Base-by-base conservation (phyloP, 805 yeast species). In the Schizosaccharomyces pombe region DNA sequence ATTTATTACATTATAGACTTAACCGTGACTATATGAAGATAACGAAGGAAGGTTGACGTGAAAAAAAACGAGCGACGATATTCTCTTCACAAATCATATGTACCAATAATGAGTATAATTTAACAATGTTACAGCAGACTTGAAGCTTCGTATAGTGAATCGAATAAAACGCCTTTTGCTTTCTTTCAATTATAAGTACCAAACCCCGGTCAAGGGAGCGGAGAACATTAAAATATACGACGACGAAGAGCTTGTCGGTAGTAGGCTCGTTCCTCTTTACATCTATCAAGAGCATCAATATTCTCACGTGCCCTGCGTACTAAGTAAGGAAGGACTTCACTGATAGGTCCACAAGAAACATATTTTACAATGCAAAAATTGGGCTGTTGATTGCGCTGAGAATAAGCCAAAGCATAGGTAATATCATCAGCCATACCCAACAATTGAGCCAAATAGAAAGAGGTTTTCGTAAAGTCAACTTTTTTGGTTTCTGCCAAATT, bases 291-390 rank as follows among this genome's bases (percentile, higher is more conserved):
- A 30, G 37, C 12, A 4, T 29, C 19, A 24, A 19, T 14, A 4
- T 52, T 52, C 16, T 52, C 54, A 14, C 32, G 40, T 14, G 54
- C 54, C 8, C 54, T 43, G n/a, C 54, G 39, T 5, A 52, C 47
- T 22, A 52, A 34, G 33, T 52, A 52, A 16, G 54, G 54, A 14
- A 52, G 39, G 19, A 34, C 47, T 33, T 52, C 47, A 30, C 12
- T 6, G 24, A 52, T 19, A 16, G 19, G 12, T 24, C 43, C 54
- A 8, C 29, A 52, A 30, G 49, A 33, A 4, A 52, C 37, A 30
- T 32, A 52, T 28, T 52, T 52, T 28, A 32, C 52, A 47, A 28
- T 9, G 12, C 28, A n/a, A 26, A 28, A 47, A 14, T 29, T n/a
- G 11, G 52, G 32, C 14, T 9, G 5, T 19, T 47, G 33, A 19